Evolutionary conservation across 2,329 filamentous ascomycete genomes (phyloP), one percentile per base, ranked within the genome.

Genomic region (Epichloe bromicola): DNA sequence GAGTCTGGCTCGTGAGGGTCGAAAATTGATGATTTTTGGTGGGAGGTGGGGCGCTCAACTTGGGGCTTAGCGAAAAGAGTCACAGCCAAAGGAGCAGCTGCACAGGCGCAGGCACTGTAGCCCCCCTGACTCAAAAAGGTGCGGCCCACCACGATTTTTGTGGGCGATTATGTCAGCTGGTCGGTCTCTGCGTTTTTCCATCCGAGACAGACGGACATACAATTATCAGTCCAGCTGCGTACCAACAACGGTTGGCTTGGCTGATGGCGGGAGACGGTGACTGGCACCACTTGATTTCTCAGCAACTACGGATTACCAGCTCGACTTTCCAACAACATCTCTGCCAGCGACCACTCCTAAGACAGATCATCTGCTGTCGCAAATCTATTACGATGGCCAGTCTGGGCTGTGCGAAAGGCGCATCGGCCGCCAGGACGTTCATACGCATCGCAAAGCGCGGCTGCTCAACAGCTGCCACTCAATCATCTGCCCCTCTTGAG

Each of bases 21-120:
- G 50, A 64, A 69, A 69, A 68, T 68, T 69, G 60, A 60, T 61
- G 65, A 67, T 66, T 67, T 67, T 68, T 67, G 65, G 66, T 70
- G 67, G 65, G 67, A 65, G 63, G 65, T 65, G 65, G 67, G 66
- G 67, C 64, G 56, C 59, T 57, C 58, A 59, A 57, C 56, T 65
- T 63, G 63, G 66, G 66, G 65, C 63, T 68, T 67, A 67, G 63
- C 64, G 63, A 67, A 53, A 42, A 47, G 23, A 42, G 46, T 37
- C 44, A 38, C 23, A 19, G 17, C 11, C 30, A 17, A 14, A n/a
- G 36, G 12, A 20, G 12, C 44, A 39, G 17, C 17, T 37, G 39
- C 17, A 33, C 42, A 33, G 34, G 17, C 41, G 8, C 19, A 46
- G 42, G 15, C 42, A 33, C 40, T 40, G 34, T 42, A 53, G 20